Evolutionary conservation across 371 early-diverging fungal species (phyloP), one percentile per base, ranked within the genome.

Genomic region (Lichtheimia ornata): DNA sequence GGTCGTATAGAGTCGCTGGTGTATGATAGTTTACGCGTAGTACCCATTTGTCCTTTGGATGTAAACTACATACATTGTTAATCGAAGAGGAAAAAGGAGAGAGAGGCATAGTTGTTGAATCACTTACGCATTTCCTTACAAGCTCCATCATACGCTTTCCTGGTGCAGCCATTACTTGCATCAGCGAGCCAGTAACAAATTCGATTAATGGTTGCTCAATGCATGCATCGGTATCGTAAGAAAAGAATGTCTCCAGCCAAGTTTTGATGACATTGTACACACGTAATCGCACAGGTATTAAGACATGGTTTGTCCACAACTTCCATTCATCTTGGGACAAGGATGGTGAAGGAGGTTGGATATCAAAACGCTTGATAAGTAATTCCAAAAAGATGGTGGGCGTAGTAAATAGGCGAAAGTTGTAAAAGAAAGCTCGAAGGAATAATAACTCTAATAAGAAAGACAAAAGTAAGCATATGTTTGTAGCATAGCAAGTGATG

Each of bases 241-340:
- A 63, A 59, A 76, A 95, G 70, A 89, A 89, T 42, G 75, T 76
- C 72, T 96, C 96, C 13, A 97, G 75, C 98, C 98, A 97, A 5
- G 84, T 85, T 66, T 95, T 94, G 72, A 95, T 87, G 7, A 95
- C 87, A 69, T 94, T 95, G 75, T 85, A 92, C 0, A 97, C 97
- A 14, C 84, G 84, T 45, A 96, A 70, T 13, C 95, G 92, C 53
- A 95, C 84, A 2, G 95, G 95, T n/a, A 83, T 82, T 57, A 88
- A 79, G 58, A 96, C 94, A 51, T 86, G 88, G 51, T 91, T 91
- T 30, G 81, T 84, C 97, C 97, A 97, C 5, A 84, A 58, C n/a
- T 73, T 76, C 35, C 85, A 55, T 58, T 96, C 92, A 2, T 82
- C 74, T 53, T 95, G 90, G 13, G 81, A 78, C 1, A 82, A 62